Evolutionary conservation across 2,329 filamentous ascomycete genomes (phyloP).

Genomic region (Trichoderma pleuroti): DNA sequence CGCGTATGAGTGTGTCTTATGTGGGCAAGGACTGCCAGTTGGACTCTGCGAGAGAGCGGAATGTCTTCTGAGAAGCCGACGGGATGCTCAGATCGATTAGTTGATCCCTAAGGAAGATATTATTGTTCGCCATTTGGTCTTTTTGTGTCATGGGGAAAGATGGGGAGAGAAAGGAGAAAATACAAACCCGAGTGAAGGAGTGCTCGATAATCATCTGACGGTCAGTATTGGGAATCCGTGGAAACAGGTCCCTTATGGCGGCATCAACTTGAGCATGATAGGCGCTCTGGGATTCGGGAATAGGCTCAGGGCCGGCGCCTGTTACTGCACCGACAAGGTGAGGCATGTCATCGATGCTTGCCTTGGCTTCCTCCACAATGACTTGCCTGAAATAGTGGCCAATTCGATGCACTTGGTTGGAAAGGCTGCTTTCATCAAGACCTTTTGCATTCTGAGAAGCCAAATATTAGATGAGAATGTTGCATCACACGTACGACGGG

Average conservation of each 20-base stretch:
- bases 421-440: slow-evolving; percentile 37
- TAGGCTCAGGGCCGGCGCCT: slow-evolving; percentile 50
- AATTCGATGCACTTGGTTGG: slow-evolving; percentile 54
- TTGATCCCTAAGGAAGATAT: slow-evolving; percentile 41
- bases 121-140: slow-evolving; percentile 20
- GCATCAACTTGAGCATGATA: slow-evolving; percentile 62
- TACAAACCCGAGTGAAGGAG: slow-evolving; percentile 58
- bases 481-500: not conserved
- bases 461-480: not conserved
- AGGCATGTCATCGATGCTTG: slow-evolving; percentile 28
- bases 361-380: slow-evolving; percentile 56
- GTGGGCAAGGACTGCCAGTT: slow-evolving; percentile 63
- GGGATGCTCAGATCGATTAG: slow-evolving; percentile 50
- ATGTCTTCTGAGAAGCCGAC: slow-evolving; percentile 57
- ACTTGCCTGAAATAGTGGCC: slow-evolving; percentile 58
- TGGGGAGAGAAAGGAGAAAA: not conserved
- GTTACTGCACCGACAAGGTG: slow-evolving; percentile 22
- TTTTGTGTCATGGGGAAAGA: not conserved
- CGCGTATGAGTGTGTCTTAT: slow-evolving; percentile 65
- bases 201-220: slow-evolving; percentile 59
- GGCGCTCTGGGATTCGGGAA: slow-evolving; percentile 56
- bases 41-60: slow-evolving; percentile 58
- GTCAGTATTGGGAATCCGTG: slow-evolving; percentile 62
- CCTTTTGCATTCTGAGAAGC: slow-evolving; percentile 30
- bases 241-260: slow-evolving; percentile 61